Percentiles rank a stretch among this genome's conserved stretches.
Evolutionary conservation across 2,329 filamentous ascomycete genomes (phyloP).

Genomic region (Apiospora aurea): DNA sequence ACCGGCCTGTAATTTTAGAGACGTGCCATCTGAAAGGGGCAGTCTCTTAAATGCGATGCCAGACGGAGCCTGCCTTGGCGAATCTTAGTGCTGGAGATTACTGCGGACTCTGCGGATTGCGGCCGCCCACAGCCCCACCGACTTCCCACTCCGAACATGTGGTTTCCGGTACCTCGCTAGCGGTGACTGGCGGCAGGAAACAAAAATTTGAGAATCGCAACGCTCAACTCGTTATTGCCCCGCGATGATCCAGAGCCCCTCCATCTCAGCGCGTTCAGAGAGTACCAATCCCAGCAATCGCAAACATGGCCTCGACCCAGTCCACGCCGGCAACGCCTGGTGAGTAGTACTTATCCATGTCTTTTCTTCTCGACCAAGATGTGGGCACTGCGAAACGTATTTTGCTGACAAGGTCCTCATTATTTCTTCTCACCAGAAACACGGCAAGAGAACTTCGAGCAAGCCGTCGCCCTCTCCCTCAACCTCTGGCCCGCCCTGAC

Average conservation of each 20-base stretch:
- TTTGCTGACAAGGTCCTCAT: not conserved
- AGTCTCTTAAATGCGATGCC: constrained; percentile 13
- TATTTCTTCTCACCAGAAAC: constrained; percentile 50
- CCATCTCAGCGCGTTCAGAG: constrained; percentile 10
- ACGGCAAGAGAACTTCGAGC: constrained; percentile 76
- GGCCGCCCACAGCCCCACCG: not conserved
- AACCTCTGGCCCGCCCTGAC: constrained; percentile 89
- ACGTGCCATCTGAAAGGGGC: constrained; percentile 10
- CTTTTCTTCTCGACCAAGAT: not conserved
- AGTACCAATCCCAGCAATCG: constrained; percentile 1
- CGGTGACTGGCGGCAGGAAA: constrained; percentile 11
- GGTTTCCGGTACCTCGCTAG: not conserved
- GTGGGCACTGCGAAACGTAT: not conserved
- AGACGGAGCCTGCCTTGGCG: constrained; percentile 5
- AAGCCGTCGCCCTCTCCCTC: constrained; percentile 83
- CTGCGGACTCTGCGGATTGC: not conserved
- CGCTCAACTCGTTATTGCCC: not conserved
- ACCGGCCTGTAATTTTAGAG: constrained; percentile 5
- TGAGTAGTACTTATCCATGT: not conserved
- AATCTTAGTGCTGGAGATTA: constrained; percentile 21
- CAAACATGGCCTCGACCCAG: constrained; percentile 13
- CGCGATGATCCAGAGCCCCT: constrained; percentile 21
- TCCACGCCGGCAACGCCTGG: constrained; percentile 11
- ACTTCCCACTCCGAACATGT: not conserved
- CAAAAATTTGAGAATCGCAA: constrained; percentile 19